Evolutionary conservation across 441 rosid species (phyloP).

Genomic region (Breynia disticha): DNA sequence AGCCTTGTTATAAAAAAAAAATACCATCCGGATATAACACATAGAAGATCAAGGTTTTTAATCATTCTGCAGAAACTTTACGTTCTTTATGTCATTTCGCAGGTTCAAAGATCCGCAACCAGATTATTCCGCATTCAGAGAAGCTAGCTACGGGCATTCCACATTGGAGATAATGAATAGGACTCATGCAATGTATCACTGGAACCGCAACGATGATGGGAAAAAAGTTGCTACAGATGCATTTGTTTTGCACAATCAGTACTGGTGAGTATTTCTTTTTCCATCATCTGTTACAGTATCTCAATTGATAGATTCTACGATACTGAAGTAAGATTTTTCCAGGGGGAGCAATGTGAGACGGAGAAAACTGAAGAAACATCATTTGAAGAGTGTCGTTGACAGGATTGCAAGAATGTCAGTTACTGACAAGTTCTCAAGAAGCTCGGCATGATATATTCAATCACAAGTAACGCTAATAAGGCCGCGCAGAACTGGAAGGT

Average conservation of each 20-base stretch:
- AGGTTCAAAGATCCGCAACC: constrained; percentile 73
- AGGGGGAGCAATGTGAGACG: constrained; percentile 59
- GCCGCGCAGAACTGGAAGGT: neutral
- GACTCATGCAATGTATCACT: constrained; percentile 59
- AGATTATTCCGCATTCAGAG: constrained; percentile 72
- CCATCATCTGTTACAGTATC: neutral
- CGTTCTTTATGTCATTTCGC: constrained; percentile 1
- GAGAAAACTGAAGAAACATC: constrained; percentile 69
- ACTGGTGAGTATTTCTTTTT: constrained; percentile 25
- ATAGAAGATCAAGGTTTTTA: neutral
- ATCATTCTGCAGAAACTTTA: neutral
- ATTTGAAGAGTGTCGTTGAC: constrained; percentile 25
- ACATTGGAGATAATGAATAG: constrained; percentile 52
- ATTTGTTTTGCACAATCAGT: constrained; percentile 36
- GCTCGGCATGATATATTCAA: neutral
- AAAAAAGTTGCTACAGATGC: constrained; percentile 48
- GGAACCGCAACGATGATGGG: constrained; percentile 70
- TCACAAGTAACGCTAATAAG: neutral
- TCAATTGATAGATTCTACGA: neutral
- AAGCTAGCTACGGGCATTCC: constrained; percentile 79
- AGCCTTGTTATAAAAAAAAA: too few species aligned
- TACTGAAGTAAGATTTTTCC: constrained; percentile 9
- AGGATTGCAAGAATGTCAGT: constrained; percentile 13
- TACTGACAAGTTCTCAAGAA: constrained; percentile 7
- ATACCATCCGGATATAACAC: too few species aligned